Base-by-base conservation (phyloP, 2,329 filamentous ascomycete genomes). In the Dothistroma pini region DNA sequence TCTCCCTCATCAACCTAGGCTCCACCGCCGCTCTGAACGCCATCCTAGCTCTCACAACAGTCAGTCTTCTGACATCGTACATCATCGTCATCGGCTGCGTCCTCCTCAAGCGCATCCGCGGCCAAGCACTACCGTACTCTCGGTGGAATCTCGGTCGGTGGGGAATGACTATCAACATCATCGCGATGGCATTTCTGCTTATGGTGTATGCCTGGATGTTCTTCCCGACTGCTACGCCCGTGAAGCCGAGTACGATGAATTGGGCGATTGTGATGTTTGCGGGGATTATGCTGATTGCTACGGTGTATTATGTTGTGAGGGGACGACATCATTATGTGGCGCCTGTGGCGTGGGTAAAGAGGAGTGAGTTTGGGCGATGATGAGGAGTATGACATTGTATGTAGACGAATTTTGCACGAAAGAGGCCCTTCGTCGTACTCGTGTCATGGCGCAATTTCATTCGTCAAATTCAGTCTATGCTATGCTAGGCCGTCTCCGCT, bases 201-300 rank as follows among this genome's bases (percentile, higher is more conserved):
- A 75, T 80, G 49, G 74, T 79, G 4, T 77, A 81, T 58, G 74
- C 83, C 60, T 81, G 83, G 65, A 74, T 75, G 51, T 81, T 81
- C 63, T 83, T 81, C 69, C 81, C 82, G 0, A 64, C 72, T 0
- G 62, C 64, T 2, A 69, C 72, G 22, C 66, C 71, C 0, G 75
- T 79, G 2, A 76, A 71, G 2, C 65, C 74, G 2, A 65, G 68
- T 19, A 74, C 71, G 0, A 82, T 83, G 75, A 83, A 84, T 68
- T 83, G 62, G 62, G 58, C 54, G n/a, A 50, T 50, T 29, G 48
- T 56, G 12, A 49, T 56, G 78, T 79, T 80, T 56, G 61, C 47
- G 10, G 49, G 69, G 0, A 72, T 76, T 10, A 74, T 79, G 58
- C 47, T 76, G 5, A 73, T 79, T 50, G 75, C 77, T 14, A 64